Evolutionary conservation across 2,329 filamentous ascomycete genomes (phyloP), one percentile per base, ranked within the genome.

Genomic region (Fusarium duplospermum): DNA sequence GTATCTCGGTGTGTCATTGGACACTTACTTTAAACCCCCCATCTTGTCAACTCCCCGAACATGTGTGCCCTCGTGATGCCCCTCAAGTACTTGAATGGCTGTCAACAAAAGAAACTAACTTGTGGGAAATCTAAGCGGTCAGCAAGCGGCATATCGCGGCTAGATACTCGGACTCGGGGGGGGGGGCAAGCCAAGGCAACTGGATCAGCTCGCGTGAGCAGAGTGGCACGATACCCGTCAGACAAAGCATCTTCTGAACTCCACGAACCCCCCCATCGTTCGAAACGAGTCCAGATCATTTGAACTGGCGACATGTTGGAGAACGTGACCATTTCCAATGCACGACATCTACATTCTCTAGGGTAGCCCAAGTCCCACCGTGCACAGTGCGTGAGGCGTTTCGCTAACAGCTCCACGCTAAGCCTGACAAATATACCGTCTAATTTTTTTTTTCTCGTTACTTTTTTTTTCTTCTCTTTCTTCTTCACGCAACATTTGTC

Each of bases 401-500:
- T 69, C 64, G 52, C 71, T 54, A 72, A 74, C 40, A 45, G 38
- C 47, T 31, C 35, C 45, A 22, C 71, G 57, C 71, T 69, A n/a
- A 72, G 42, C 22, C 18, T 61, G 52, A 50, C 61, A 72, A 74
- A 52, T 61, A 47, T 72, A 65, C 68, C 62, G 47, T 52, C 45
- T 52, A 58, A 22, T 52, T 35, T 58, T 65, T 42, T 52, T 35
- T 47, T 62, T 31, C 22, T 38, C 69, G 36, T 52, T 47, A 27
- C 35, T 40, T 36, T 42, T 27, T 50, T 33, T 58, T 58, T 47
- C 58, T 29, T 36, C 47, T 68, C 67, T 63, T 52, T 68, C 64
- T 69, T 73, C 29, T 69, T 69, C 73, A 82, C 70, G 81, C 82
- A 83, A 80, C 81, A 76, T 71, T 71, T 67, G 69, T 75, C 69